Evolutionary conservation across 768 basidiomycete species (phyloP).

Genomic region (Suillus discolor): DNA sequence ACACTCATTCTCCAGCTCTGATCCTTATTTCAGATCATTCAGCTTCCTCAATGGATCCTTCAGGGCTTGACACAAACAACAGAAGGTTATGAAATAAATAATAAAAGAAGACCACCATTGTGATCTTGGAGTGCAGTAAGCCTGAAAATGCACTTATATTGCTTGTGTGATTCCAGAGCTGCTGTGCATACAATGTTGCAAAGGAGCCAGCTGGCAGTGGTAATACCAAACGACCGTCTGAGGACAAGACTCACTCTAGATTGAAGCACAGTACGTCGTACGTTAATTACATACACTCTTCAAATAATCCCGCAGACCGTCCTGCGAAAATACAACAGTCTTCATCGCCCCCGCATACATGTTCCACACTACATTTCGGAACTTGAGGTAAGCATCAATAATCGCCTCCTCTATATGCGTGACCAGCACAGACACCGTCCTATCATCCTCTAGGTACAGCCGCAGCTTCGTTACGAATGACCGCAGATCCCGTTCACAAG

Average conservation of each 20-base stretch:
- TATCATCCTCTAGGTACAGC: constrained; percentile 79
- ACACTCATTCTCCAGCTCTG: too few species aligned
- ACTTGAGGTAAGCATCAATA: constrained; percentile 72
- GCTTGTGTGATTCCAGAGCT: too few species aligned
- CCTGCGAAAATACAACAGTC: constrained; percentile 35
- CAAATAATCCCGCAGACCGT: constrained; percentile 43
- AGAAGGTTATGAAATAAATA: too few species aligned
- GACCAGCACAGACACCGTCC: constrained; percentile 77
- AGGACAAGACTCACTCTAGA: not conserved
- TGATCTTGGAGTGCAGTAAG: too few species aligned
- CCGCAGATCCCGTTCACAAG: constrained; percentile 58
- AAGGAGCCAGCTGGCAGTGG: too few species aligned
- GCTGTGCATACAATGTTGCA: too few species aligned
- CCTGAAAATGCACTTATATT: too few species aligned
- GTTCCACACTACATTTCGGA: constrained; percentile 62
- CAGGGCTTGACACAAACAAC: too few species aligned
- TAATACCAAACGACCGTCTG: too few species aligned
- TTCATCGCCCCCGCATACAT: constrained; percentile 43
- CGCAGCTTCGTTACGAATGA: constrained; percentile 59
- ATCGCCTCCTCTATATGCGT: constrained; percentile 77
- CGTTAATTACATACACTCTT: constrained; percentile 35
- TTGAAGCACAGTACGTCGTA: constrained; percentile 3
- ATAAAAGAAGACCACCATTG: too few species aligned
- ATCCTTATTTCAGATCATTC: too few species aligned
- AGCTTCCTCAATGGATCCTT: too few species aligned